phyloP scores from a whole-genome alignment of 2,329 filamentous ascomycete genomes.

The Conoideocrella luteorostrata region DNA sequence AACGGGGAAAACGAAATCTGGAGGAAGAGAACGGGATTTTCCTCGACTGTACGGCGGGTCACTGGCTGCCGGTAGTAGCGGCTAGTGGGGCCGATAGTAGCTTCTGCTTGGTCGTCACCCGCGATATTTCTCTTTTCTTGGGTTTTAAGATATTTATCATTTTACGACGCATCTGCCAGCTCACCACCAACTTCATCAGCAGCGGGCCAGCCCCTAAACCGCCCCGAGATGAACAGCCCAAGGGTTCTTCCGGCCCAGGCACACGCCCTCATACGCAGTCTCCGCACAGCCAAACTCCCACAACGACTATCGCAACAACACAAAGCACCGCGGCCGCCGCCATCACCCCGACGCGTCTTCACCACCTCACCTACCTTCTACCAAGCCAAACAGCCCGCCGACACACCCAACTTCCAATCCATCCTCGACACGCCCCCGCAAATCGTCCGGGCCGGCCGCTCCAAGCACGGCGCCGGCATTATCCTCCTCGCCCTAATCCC shows the following conservation, averaged over 20 bases:
- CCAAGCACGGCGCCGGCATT: conserved; percentile 70
- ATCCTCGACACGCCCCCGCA: conserved; percentile 80
- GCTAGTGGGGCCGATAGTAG: no score
- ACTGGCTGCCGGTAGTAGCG: no score
- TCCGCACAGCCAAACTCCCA: conserved; percentile 12
- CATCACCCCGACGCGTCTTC: background rate
- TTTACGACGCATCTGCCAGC: no score
- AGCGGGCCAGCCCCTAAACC: no score
- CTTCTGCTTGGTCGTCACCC: no score
- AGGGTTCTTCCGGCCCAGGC: background rate
- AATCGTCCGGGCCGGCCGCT: conserved; percentile 69
- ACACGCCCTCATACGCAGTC: conserved; percentile 17
- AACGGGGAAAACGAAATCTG: no score
- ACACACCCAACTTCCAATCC: conserved; percentile 75
- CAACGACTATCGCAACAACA: background rate
- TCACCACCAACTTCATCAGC: no score
- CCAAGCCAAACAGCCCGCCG: conserved; percentile 48
- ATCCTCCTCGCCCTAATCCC: conserved; percentile 83
- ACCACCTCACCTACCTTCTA: conserved; percentile 4
- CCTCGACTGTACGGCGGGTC: no score
- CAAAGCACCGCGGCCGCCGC: background rate
- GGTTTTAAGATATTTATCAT: no score
- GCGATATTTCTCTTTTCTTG: no score
- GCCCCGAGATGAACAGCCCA: no score
- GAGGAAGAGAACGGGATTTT: no score